These are phyloP conservation scores for Trichoderma hamatum DNA, from an alignment of 2,329 filamentous ascomycete species.

Conservation along the genomic window DNA sequence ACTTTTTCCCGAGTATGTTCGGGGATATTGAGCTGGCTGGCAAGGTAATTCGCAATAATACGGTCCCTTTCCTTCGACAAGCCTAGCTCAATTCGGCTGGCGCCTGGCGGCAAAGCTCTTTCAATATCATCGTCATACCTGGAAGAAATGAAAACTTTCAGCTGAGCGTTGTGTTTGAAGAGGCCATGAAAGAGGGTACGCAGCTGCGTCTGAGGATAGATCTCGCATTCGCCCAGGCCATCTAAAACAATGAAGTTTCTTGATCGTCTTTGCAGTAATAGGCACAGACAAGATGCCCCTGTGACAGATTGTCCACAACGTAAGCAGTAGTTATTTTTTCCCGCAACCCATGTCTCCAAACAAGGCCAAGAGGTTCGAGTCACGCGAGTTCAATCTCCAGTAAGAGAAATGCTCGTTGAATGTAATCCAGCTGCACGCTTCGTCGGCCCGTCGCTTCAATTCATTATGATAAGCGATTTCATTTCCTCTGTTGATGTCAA, in stretches of 20 bases:
- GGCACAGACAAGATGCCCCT: constrained; percentile 10
- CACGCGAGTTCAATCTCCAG: constrained; percentile 13
- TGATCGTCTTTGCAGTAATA: constrained; percentile 23
- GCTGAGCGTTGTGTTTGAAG: neutral
- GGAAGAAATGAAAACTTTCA: constrained; percentile 18
- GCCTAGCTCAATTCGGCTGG: neutral
- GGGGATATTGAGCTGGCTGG: neutral
- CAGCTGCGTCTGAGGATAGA: neutral
- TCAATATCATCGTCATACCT: constrained; percentile 12
- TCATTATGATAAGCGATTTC: constrained; percentile 20
- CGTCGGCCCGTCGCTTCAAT: constrained; percentile 10
- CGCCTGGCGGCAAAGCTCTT: neutral
- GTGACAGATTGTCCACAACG: constrained; percentile 15
- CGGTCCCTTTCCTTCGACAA: neutral
- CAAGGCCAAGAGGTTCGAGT: constrained; percentile 8
- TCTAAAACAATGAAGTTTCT: constrained; percentile 9
- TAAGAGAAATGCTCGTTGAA: constrained; percentile 1
- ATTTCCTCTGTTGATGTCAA: constrained; percentile 16
- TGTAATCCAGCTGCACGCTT: constrained; percentile 21
- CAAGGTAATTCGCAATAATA: constrained; percentile 4
- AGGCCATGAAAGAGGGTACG: constrained; percentile 7
- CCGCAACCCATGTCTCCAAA: constrained; percentile 25
- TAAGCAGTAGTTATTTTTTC: constrained; percentile 24
- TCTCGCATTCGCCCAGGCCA: neutral
- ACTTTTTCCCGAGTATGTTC: neutral